Evolutionary conservation across 176 grass and related monocot genomes (phyloP).

Genomic region (Luzula sylvatica): DNA sequence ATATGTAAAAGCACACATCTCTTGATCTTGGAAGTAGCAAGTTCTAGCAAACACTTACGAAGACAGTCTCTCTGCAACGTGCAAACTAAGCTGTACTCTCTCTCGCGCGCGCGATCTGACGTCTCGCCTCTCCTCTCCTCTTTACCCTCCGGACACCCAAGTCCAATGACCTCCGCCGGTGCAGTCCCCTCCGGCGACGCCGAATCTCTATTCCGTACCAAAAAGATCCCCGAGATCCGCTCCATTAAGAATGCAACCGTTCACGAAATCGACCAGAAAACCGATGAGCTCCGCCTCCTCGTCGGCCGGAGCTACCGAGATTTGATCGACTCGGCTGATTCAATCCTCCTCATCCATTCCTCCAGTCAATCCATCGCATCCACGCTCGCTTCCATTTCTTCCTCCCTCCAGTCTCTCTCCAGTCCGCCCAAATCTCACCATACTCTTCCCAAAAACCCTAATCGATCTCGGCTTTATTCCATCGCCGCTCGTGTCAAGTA

Average conservation of each 20-base stretch:
- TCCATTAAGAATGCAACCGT: slow-evolving; percentile 41
- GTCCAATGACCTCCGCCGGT: slow-evolving; percentile 23
- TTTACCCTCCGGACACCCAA: slow-evolving; percentile 27
- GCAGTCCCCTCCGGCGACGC: slow-evolving; percentile 41
- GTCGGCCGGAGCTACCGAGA: slow-evolving; percentile 96
- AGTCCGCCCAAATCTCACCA: slow-evolving; percentile 28
- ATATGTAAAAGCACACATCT: no score
- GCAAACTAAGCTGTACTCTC: no score
- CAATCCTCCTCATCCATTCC: slow-evolving; percentile 78
- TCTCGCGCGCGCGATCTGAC: background rate
- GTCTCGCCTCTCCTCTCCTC: background rate
- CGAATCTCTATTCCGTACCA: slow-evolving; percentile 81
- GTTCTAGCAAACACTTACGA: no score
- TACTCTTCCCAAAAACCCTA: slow-evolving; percentile 8
- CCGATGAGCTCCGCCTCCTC: slow-evolving; percentile 93
- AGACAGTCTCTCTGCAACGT: no score
- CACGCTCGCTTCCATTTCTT: slow-evolving; percentile 55
- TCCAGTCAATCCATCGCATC: slow-evolving; percentile 65
- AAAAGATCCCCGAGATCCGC: slow-evolving; percentile 85
- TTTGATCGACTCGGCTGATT: slow-evolving; percentile 90
- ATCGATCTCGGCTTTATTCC: slow-evolving; percentile 45
- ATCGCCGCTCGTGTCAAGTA: slow-evolving; percentile 78
- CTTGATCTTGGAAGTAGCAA: no score
- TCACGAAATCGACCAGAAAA: slow-evolving; percentile 83
- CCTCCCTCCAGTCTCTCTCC: slow-evolving; percentile 58